Conservation (phyloP, 2,329 filamentous ascomycete genomes). For the Fusarium sacchari region DNA sequence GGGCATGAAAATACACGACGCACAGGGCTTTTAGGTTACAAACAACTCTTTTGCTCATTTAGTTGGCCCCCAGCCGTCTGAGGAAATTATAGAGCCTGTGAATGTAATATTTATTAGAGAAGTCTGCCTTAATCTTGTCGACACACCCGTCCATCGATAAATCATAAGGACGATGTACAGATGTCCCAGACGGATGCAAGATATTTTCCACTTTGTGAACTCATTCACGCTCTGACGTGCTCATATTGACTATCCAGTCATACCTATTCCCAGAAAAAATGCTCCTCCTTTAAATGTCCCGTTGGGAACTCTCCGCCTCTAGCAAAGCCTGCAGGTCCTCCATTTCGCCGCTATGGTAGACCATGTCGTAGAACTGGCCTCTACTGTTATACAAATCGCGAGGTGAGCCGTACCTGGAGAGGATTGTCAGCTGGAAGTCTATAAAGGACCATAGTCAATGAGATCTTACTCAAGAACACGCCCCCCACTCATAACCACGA, state of each 20-base stretch:
- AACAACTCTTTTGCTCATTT: neutral
- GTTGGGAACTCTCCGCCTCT: conserved; percentile 12
- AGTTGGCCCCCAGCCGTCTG: neutral
- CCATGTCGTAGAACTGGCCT: conserved; percentile 64
- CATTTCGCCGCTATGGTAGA: conserved; percentile 64
- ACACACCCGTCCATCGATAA: neutral
- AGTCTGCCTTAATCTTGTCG: neutral
- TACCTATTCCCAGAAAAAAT: neutral
- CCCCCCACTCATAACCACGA: conserved; percentile 67
- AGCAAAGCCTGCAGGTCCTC: conserved; percentile 55
- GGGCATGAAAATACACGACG: conserved; percentile 44
- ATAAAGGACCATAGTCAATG: neutral
- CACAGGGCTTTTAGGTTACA: conserved; percentile 21
- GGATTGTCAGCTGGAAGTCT: neutral
- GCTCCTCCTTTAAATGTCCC: neutral
- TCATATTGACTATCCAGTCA: neutral
- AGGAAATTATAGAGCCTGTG: conserved; percentile 21
- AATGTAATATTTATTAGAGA: neutral
- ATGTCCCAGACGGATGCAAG: neutral
- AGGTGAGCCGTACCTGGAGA: conserved; percentile 56
- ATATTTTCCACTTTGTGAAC: neutral
- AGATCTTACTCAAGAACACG: conserved; percentile 61
- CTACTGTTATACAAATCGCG: conserved; percentile 56
- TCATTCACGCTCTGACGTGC: neutral
- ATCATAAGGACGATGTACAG: neutral